Evolutionary conservation across 371 early-diverging fungal species (phyloP).

Genomic region (Mucor racemosus): DNA sequence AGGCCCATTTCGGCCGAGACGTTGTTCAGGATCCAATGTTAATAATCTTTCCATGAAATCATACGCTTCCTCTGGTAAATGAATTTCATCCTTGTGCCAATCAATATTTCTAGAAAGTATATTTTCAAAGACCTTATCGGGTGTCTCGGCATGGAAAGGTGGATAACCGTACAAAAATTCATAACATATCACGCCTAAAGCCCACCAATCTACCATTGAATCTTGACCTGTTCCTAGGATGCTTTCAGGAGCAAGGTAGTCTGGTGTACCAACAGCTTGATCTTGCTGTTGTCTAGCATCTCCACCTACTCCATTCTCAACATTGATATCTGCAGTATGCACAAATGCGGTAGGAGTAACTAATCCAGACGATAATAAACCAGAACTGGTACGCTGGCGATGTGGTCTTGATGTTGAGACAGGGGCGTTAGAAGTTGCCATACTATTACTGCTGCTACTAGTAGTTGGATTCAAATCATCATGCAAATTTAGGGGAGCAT

Average conservation of each 20-base stretch:
- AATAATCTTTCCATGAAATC: constrained; percentile 88
- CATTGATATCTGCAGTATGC: neutral
- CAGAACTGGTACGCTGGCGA: constrained; percentile 25
- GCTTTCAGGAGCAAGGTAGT: constrained; percentile 96
- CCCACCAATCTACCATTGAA: constrained; percentile 94
- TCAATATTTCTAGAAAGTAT: constrained; percentile 77
- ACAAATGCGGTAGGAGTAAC: constrained; percentile 15
- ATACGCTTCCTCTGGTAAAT: constrained; percentile 81
- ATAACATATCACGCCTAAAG: constrained; percentile 87
- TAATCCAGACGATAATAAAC: constrained; percentile 20
- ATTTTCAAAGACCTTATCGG: constrained; percentile 86
- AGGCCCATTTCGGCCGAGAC: constrained; percentile 75
- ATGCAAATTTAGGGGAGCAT: neutral
- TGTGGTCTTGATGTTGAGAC: neutral
- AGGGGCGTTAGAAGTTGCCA: neutral
- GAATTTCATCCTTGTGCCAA: constrained; percentile 70
- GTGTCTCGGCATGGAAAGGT: constrained; percentile 87
- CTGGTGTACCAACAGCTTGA: constrained; percentile 92
- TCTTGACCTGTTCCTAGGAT: constrained; percentile 88
- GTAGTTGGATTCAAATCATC: constrained; percentile 10
- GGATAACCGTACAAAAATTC: constrained; percentile 91
- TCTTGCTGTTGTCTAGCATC: constrained; percentile 12
- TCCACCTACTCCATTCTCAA: neutral
- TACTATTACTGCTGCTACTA: constrained; percentile 1
- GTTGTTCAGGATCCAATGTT: constrained; percentile 71